Base-by-base conservation (phyloP, 345 rosid genomes). In the Syzygium aqueum region DNA sequence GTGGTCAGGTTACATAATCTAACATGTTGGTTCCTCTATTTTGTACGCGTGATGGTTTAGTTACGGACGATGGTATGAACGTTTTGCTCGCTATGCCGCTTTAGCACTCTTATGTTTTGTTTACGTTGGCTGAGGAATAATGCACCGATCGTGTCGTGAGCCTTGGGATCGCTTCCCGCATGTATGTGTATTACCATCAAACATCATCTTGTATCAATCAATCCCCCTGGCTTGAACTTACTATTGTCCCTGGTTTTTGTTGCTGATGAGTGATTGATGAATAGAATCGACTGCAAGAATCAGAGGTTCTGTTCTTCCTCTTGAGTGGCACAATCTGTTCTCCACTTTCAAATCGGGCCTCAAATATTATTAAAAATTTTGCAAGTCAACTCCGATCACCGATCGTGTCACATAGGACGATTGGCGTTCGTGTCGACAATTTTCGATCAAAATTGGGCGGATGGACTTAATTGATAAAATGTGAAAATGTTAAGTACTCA, bases 1-100 rank as follows among this genome's bases (percentile, higher is more conserved):
- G 59, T 97, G 99, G 99, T 97, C 99, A 87, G 98, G 95, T 90
- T 97, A 97, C 85, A 93, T 92, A 30, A 94, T 94, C 53, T 94
- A 88, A 94, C 1, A 73, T 10, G 27, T 43, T 11, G 0, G 80
- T 73, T 37, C 46, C 17, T 65, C 1, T 67, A 43, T 67, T 17
- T 30, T 30, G 78, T 30, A 2, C 28, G 73, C 7, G 25, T 33
- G 80, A 73, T 10, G 25, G 80, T 73, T 73, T 22, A 0, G 49
- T 21, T 10, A 19, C 27, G 1, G 82, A 73, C 37, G 49, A 21
- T 73, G 49, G 27, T 33, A 22, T 21, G 49, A 33, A 37, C 0
- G 25, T 37, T 43, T 43, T 37, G 46, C 82, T 37, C 8, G 14
- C 27, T 11, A 37, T 37, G 27, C 49, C 27, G 82, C 13, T 73